Evolutionary conservation across 148 eudicot species (phyloP).

Genomic region (Polygonum aviculare): DNA sequence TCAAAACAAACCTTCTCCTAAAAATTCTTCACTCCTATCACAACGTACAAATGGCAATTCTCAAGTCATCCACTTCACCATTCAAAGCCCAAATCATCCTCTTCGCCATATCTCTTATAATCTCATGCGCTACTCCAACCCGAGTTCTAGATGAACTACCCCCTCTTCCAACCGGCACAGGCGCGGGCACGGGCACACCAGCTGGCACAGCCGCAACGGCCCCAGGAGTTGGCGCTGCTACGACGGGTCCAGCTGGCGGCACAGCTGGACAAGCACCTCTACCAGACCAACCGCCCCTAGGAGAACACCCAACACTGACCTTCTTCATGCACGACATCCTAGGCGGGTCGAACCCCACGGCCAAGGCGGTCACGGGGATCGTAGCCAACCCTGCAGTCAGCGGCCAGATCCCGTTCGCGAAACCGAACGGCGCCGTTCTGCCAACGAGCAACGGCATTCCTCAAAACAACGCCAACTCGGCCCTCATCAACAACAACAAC

Average conservation of each 20-base stretch:
- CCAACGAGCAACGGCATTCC: constrained; percentile 54
- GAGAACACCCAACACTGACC: constrained; percentile 25
- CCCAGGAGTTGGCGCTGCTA: constrained; percentile 14
- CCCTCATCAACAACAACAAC: constrained; percentile 61
- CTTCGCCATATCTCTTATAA: constrained; percentile 25
- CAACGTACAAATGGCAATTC: not conserved
- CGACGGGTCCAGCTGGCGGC: constrained; percentile 3
- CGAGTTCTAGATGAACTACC: constrained; percentile 40
- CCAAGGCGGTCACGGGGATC: constrained; percentile 80
- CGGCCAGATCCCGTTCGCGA: constrained; percentile 91
- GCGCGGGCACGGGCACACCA: not conserved
- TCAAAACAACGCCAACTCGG: constrained; percentile 44
- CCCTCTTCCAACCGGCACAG: not conserved
- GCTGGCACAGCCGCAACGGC: not conserved
- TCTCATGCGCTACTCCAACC: constrained; percentile 31
- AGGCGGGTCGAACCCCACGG: constrained; percentile 78
- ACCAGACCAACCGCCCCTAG: constrained; percentile 2
- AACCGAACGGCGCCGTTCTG: constrained; percentile 74
- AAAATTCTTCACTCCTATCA: not conserved
- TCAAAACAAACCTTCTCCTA: not conserved
- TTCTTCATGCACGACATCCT: constrained; percentile 96
- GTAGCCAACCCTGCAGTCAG: constrained; percentile 69
- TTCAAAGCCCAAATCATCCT: constrained; percentile 23
- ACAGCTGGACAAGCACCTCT: not conserved
- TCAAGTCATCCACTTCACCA: not conserved